These are phyloP conservation scores for Ogataea trehalophila DNA, from an alignment of 805 yeast genomes.

Conservation along the genomic window DNA sequence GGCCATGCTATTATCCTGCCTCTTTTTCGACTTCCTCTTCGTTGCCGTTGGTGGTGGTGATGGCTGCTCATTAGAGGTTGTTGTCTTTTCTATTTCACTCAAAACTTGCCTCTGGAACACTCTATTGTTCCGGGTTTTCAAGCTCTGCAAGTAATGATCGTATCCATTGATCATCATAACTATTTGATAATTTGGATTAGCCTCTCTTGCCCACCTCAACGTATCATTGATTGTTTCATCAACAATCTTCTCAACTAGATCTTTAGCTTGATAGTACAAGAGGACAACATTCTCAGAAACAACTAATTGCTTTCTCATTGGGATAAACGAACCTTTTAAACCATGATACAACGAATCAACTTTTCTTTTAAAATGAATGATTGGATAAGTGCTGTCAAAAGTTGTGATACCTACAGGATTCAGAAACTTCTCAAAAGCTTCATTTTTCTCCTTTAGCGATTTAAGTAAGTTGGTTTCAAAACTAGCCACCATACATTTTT, in stretches of 20 bases:
- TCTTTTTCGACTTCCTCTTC: conserved; percentile 7
- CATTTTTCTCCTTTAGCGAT: conserved; percentile 25
- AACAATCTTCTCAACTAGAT: conserved; percentile 35
- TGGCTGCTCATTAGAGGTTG: background rate
- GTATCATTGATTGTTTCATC: conserved; percentile 22
- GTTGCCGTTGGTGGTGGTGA: conserved; percentile 4
- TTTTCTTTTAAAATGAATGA: conserved; percentile 48
- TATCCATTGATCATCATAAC: conserved; percentile 46
- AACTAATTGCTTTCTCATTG: conserved; percentile 35
- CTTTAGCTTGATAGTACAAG: conserved; percentile 42
- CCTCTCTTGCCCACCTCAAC: conserved; percentile 19
- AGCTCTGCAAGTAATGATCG: conserved; percentile 39
- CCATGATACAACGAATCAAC: conserved; percentile 45
- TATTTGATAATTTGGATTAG: conserved; percentile 26
- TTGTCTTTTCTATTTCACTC: conserved; percentile 7
- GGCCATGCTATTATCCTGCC: conserved; percentile 1
- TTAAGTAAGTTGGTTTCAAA: conserved; percentile 32
- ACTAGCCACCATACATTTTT: conserved; percentile 44
- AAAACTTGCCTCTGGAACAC: conserved; percentile 34
- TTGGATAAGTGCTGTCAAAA: conserved; percentile 32
- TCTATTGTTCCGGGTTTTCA: conserved; percentile 43
- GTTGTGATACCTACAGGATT: conserved; percentile 16
- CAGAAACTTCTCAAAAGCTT: conserved; percentile 12
- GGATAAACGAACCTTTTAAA: conserved; percentile 48
- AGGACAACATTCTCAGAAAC: conserved; percentile 41